Base-by-base conservation (phyloP, 176 grass and related monocot species). In the Carex parvula region DNA sequence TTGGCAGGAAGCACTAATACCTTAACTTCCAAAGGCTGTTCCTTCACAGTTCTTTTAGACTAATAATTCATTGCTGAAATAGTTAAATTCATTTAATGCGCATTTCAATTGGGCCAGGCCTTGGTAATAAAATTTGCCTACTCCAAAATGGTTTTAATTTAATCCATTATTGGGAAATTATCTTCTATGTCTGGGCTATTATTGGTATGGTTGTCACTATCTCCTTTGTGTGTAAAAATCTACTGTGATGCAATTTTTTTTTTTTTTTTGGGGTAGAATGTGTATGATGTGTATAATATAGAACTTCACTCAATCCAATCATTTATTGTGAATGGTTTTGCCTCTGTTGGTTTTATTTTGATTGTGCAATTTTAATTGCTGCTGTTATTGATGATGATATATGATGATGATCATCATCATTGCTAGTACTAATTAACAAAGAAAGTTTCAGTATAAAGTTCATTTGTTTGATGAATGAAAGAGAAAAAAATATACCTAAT, bases 1-100 rank as follows among this genome's bases (percentile, higher is more conserved):
- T 72, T 72, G 24, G 24, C 72, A 77, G 72, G 72, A 77, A 56
- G 50, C 72, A 77, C 46, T 22, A 56, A 17, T 41, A 70, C 67
- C 50, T 56, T 12, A 56, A 32, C 50, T 56, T 56, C 50, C 46
- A 26, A 77, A 77, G 68, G 73, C 73, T 77, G 73, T 24, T 77
- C 24, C 22, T 77, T 32, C 50, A 77, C 73, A 77, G 72, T 77
- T 30, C 48, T 33, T 56, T 56, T 77, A 39, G 73, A 11, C 5
- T 30, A 53, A 30, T 77, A 77, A 77, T 77, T 54, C 73, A 32
- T 55, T 33, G 13, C 73, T 54, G 16, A 12, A 77, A 13, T 56
- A 13, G 39, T 52, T 73, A 22, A 21, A 22, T 70, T 15, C 20
- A 75, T 75, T 73, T 29, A 53, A 29, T 29, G 71, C 5, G 17